Conservation (phyloP, 371 early-diverging fungal species). For the Phascolomyces articulosus region DNA sequence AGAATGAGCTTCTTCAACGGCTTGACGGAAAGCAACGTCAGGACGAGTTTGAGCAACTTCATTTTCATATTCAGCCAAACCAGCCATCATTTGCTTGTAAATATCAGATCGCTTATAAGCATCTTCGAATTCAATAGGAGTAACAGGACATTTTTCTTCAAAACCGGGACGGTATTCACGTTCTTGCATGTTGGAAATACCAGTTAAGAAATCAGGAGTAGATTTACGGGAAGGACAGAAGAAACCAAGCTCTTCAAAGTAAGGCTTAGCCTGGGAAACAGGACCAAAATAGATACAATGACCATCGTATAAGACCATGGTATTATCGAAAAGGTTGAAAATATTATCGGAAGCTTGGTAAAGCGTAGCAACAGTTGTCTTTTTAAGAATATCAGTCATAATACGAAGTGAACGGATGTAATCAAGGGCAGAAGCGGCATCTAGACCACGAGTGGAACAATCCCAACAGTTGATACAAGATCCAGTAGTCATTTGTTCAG, state of each 20-base stretch:
- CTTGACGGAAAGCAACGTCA: slow-evolving; percentile 43
- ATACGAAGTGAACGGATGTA: slow-evolving; percentile 57
- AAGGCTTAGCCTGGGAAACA: slow-evolving; percentile 44
- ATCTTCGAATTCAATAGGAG: slow-evolving; percentile 49
- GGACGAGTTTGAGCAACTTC: slow-evolving; percentile 27
- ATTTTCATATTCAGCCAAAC: slow-evolving; percentile 30
- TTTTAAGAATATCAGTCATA: slow-evolving; percentile 51
- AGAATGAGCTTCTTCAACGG: slow-evolving; percentile 47
- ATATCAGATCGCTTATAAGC: slow-evolving; percentile 33
- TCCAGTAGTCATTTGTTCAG: slow-evolving; percentile 67
- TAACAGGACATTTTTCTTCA: slow-evolving; percentile 45
- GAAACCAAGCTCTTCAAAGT: slow-evolving; percentile 55
- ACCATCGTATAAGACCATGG: slow-evolving; percentile 60
- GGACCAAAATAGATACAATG: slow-evolving; percentile 64
- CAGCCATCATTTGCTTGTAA: slow-evolving; percentile 24
- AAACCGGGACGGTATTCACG: slow-evolving; percentile 54
- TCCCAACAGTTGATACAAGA: slow-evolving; percentile 67
- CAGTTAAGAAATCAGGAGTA: slow-evolving; percentile 77
- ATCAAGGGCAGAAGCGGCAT: slow-evolving; percentile 74
- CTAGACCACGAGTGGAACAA: slow-evolving; percentile 74
- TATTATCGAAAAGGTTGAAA: slow-evolving; percentile 65
- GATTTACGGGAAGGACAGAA: slow-evolving; percentile 62
- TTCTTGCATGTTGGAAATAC: slow-evolving; percentile 61
- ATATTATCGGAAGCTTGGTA: slow-evolving; percentile 66
- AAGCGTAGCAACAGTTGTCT: slow-evolving; percentile 53